Evolutionary conservation across 495 filamentous ascomycete genomes (phyloP).

Genomic region (Pyronema domesticum): DNA sequence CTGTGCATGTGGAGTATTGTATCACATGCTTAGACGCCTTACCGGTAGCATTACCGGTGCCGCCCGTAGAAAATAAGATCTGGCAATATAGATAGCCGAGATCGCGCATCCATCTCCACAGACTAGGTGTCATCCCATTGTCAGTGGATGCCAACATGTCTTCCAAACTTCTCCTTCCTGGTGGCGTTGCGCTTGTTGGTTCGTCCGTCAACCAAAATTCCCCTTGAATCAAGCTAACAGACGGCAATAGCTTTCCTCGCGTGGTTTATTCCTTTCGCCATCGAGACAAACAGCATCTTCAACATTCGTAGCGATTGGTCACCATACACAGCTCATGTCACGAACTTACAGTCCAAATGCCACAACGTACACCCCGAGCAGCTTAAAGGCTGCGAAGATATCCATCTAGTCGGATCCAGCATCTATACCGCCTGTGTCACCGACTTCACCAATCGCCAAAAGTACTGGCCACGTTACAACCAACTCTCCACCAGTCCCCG

Average conservation of each 20-base stretch:
- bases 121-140: no score
- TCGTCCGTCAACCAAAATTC: background rate
- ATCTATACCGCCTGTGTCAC: slow-evolving; percentile 16
- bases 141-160: background rate
- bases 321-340: slow-evolving; percentile 16
- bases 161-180: background rate
- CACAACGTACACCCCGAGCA: slow-evolving; percentile 9
- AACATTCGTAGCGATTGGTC: slow-evolving; percentile 8
- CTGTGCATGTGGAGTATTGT: no score
- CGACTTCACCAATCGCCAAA: background rate
- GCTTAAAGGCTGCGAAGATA: slow-evolving; percentile 19
- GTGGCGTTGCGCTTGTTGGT: background rate
- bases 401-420: slow-evolving; percentile 12
- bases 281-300: slow-evolving; percentile 2
- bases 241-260: background rate
- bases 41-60: no score
- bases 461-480: background rate
- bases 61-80: no score
- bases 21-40: no score
- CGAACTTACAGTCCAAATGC: slow-evolving; percentile 19
- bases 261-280: background rate
- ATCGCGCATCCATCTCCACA: no score
- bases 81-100: no score
- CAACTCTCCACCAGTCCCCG: background rate
- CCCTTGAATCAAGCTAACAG: background rate